Base-by-base conservation (phyloP, 345 rosid species). In the Litchi chinensis region DNA sequence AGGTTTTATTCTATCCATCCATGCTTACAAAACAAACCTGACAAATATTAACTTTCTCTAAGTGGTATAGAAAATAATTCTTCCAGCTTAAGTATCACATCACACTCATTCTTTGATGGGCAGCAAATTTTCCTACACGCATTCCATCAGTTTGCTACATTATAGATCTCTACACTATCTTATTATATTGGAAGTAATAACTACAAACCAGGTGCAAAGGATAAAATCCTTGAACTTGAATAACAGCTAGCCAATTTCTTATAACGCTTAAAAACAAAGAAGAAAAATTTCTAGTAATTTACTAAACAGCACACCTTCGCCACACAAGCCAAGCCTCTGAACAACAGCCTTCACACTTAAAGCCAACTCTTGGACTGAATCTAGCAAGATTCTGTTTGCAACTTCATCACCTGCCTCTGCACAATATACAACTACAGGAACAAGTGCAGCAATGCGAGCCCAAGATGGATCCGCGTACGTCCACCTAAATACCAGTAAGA, bases 391-490 rank as follows among this genome's bases (percentile, higher is more conserved):
- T 22, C 80, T 85, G 76, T 85, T 87, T 5, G 96, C 92, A 26
- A 90, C 93, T 74, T 80, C 85, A 79, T 92, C 96, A 68, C 93
- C 89, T 65, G 89, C 89, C 82, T 89, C 96, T 24, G 96, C 96
- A 82, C 96, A 90, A 24, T 89, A 82, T 77, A 92, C 93, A 15
- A 92, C 91, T 19, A 84, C 84, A 16, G 96, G 96, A 79, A 90
- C 96, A 79, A 92, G 93, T 28, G 91, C 91, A 7, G 93, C 92
- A 69, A 92, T 89, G 56, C 96, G 91, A 81, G 96, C 96, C 93
- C 96, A 92, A 24, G 93, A 92, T 76, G 93, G 92, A 87, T 92
- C 93, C 77, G 89, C 88, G 65, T 90, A 92, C 7, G 96, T 88
- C 96, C 96, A 92, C 85, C 96, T 92, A 81, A 57, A 80, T 60